Percentiles rank a stretch among this genome's conserved stretches.
These are phyloP conservation scores for Eucommia ulmoides DNA, from an alignment of 257 asterid genomes.

Conservation along the genomic window DNA sequence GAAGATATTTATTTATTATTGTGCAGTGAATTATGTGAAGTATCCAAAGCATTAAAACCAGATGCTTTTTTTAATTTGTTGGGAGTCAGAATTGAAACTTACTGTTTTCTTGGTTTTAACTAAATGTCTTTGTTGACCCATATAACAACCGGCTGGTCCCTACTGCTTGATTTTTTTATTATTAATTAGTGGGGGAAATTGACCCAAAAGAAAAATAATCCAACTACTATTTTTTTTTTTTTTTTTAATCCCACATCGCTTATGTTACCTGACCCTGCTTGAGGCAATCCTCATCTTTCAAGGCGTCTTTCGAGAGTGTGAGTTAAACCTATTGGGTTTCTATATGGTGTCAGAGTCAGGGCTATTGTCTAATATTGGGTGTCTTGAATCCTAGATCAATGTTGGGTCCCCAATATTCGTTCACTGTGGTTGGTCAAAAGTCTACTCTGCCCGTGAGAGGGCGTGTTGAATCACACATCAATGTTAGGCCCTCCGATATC, in stretches of 20 bases:
- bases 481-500: too few species aligned
- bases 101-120: background rate
- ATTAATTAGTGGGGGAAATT: background rate
- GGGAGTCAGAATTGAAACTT: slow-evolving; percentile 5
- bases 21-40: background rate
- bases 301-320: background rate
- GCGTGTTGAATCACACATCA: too few species aligned
- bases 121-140: slow-evolving; percentile 4
- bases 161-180: background rate
- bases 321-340: too few species aligned
- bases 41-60: background rate
- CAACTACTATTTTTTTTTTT: background rate
- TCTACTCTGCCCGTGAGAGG: too few species aligned
- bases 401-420: too few species aligned
- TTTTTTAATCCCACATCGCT: background rate
- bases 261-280: background rate
- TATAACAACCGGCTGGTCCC: slow-evolving; percentile 2
- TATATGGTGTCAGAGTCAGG: too few species aligned
- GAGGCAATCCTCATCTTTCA: background rate
- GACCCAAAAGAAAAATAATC: background rate
- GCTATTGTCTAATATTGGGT: too few species aligned
- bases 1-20: background rate
- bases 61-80: slow-evolving; percentile 5
- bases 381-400: too few species aligned
- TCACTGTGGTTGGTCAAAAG: too few species aligned